phyloP scores from a whole-genome alignment of 1,284 basidiomycete genomes.

The Ustilago esculenta region DNA sequence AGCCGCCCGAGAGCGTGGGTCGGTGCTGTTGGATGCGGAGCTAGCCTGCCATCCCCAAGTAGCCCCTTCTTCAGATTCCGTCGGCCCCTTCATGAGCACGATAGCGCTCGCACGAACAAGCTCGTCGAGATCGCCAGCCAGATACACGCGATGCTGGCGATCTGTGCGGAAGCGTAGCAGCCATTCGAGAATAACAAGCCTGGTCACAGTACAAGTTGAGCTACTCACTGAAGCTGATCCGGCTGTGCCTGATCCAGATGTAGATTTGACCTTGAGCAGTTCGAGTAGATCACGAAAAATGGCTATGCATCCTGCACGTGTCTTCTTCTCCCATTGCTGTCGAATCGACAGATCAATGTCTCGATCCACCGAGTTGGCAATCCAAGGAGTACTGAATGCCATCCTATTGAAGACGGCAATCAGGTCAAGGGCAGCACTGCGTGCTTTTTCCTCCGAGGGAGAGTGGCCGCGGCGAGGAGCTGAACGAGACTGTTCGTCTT shows the following conservation, averaged over 20 bases:
- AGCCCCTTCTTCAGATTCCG: constrained; percentile 10
- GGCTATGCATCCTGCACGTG: constrained; percentile 52
- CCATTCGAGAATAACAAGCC: constrained; percentile 84
- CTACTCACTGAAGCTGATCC: constrained; percentile 1
- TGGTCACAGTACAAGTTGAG: constrained; percentile 64
- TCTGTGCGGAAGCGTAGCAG: constrained; percentile 88
- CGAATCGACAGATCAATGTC: constrained; percentile 28
- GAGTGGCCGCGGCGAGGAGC: constrained; percentile 4
- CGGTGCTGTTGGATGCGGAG: constrained; percentile 6
- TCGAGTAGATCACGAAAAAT: constrained; percentile 61
- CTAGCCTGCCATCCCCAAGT: constrained; percentile 62
- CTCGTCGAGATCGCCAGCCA: constrained; percentile 70
- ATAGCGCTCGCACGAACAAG: constrained; percentile 53
- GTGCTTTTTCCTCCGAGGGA: constrained; percentile 32
- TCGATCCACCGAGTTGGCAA: constrained; percentile 44
- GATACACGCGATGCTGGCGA: constrained; percentile 86
- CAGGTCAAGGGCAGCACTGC: constrained; percentile 57
- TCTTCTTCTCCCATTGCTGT: constrained; percentile 43
- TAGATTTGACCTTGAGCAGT: constrained; percentile 37
- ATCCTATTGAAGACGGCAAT: constrained; percentile 63
- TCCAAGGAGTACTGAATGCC: constrained; percentile 62
- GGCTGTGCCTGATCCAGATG: constrained; percentile 1
- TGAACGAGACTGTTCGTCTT: constrained; percentile 9
- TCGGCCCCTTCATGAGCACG: constrained; percentile 36
- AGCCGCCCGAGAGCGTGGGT: constrained; percentile 15